Base-by-base conservation (phyloP, 1,139 yeast species). In the Geotrichum macrosporum region DNA sequence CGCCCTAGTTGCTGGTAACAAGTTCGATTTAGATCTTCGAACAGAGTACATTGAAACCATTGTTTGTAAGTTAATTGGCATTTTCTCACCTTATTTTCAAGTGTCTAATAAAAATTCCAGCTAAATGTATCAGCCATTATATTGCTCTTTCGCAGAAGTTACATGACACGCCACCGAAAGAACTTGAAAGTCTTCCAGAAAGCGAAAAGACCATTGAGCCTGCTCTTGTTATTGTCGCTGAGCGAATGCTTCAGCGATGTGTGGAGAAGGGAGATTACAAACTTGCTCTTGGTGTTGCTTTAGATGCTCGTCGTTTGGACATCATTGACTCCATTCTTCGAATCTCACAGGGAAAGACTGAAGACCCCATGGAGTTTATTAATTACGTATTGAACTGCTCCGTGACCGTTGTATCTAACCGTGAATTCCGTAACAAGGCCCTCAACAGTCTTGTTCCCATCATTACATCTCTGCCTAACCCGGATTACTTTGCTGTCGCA, bases 21-120 rank as follows among this genome's bases (percentile, higher is more conserved):
- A 77, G 58, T 87, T 94, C 62, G 78, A 89, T 65, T 72, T 88
- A 47, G 85, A 81, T 56, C 41, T 46, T 9, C 75, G 77, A 55
- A 76, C 88, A n/a, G 95, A 89, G 69, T 92, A 79, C 66, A 84
- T 84, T 51, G 95, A 94, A 68, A 92, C 97, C 5, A 86, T 92
- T 59, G 94, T 92, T 35, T 84, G 64, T 53, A 57, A 53, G 46
- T 18, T 12, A 10, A 20, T 2, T 15, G 13, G 13, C 15, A n/a
- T 18, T 9, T 12, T n/a, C n/a, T 30, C 29, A 9, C 19, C n/a
- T 12, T 16, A 19, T 30, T 27, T 9, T 4, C 12, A 18, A 27
- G 20, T 30, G n/a, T 13, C 22, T 19, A 15, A 9, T n/a, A 13
- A 13, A 10, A 24, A 10, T 4, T 16, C 8, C 37, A 53, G 60